A percentile compares a stretch with the other conserved stretches of the same genome.
phyloP scores from a whole-genome alignment of 768 basidiomycete genomes.

The Pisolithus marmoratus region DNA sequence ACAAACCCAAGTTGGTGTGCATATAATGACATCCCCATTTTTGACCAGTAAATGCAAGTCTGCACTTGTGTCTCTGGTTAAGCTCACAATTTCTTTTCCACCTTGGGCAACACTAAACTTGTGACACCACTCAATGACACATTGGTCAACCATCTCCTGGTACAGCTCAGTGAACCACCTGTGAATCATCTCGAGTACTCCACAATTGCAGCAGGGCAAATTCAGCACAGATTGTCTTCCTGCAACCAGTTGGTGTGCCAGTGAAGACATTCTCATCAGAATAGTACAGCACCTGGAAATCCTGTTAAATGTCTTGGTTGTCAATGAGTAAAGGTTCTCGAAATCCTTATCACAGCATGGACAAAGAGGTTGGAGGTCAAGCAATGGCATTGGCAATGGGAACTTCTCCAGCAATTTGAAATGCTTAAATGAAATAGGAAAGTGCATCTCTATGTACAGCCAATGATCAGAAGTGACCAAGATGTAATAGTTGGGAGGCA shows the following conservation, averaged over 20 bases:
- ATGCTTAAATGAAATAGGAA: constrained; percentile 97
- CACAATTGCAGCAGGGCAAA: constrained; percentile 93
- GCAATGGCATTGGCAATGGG: constrained; percentile 85
- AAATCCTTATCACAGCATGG: constrained; percentile 92
- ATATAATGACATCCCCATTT: constrained; percentile 89
- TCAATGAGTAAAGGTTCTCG: constrained; percentile 76
- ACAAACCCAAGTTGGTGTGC: constrained; percentile 84
- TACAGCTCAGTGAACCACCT: constrained; percentile 93
- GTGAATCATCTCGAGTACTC: constrained; percentile 75
- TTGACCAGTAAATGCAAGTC: constrained; percentile 87
- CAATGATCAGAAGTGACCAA: constrained; percentile 92
- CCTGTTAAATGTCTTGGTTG: constrained; percentile 90
- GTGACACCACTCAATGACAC: constrained; percentile 81
- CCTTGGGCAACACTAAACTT: constrained; percentile 83
- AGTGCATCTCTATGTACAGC: constrained; percentile 90
- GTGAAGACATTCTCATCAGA: constrained; percentile 96
- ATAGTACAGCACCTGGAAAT: constrained; percentile 98
- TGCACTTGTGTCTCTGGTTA: constrained; percentile 92
- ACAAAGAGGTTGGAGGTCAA: constrained; percentile 86
- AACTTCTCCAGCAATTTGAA: constrained; percentile 96
- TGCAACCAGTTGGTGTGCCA: constrained; percentile 93
- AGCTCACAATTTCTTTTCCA: constrained; percentile 87
- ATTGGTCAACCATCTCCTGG: constrained; percentile 93
- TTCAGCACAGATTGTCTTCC: constrained; percentile 97
- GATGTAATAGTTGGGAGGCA: constrained; percentile 98